Percentiles rank a stretch among this genome's conserved stretches.
Conservation (phyloP, 352 stramenopile genomes). For the Lagenidium giganteum region DNA sequence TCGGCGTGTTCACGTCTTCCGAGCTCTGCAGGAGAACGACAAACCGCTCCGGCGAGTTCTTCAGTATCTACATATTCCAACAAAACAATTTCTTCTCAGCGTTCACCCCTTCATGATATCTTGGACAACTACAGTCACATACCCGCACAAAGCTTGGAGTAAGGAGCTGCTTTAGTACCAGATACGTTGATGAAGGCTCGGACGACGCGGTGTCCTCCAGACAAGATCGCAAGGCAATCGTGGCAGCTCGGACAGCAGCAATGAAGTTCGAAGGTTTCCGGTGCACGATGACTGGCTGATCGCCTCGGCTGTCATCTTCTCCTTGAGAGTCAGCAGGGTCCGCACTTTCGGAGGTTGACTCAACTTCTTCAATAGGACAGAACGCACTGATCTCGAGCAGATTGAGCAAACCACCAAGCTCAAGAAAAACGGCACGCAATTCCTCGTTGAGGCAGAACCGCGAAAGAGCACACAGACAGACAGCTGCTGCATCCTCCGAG, state of each 20-base stretch:
- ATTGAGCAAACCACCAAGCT: conserved; percentile 54
- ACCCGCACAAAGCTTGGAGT: conserved; percentile 77
- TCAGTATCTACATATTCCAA: conserved; percentile 42
- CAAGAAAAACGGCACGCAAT: conserved; percentile 46
- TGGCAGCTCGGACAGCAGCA: conserved; percentile 44
- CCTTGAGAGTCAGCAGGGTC: conserved; percentile 15
- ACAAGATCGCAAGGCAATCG: conserved; percentile 52
- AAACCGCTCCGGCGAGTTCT: conserved; percentile 54
- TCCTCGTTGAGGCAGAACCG: conserved; percentile 59
- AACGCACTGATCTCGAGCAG: conserved; percentile 66
- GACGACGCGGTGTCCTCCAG: conserved; percentile 36
- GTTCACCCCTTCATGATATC: too few relatives aligned
- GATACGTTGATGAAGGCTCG: conserved; percentile 22
- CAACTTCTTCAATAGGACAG: conserved; percentile 48
- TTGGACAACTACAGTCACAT: conserved; percentile 4
- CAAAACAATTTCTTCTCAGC: too few relatives aligned
- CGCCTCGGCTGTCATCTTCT: conserved; percentile 14
- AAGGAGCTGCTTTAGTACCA: conserved; percentile 73
- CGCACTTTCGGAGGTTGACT: too few relatives aligned
- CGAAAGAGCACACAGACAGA: conserved; percentile 53
- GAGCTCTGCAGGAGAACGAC: conserved; percentile 48
- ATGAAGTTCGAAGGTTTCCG: conserved; percentile 36
- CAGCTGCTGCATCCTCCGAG: conserved; percentile 49
- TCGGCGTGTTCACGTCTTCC: conserved; percentile 59
- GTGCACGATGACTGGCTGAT: conserved; percentile 17